Percentiles rank a stretch among this genome's conserved stretches.
phyloP scores from a whole-genome alignment of 148 eudicot species.

The Camellia japonica region DNA sequence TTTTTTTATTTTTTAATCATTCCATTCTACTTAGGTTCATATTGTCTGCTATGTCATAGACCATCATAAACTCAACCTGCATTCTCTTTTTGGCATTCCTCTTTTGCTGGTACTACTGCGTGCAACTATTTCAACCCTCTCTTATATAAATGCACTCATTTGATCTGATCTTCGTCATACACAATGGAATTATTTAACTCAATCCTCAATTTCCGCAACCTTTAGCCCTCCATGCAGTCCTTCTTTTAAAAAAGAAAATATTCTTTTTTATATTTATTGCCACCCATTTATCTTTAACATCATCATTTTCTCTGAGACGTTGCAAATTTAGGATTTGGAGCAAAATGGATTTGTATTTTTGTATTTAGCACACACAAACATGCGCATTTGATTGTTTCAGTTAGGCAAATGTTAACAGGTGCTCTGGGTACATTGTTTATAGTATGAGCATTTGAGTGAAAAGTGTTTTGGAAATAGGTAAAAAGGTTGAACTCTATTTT shows the following conservation, averaged over 20 bases:
- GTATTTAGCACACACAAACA: not conserved
- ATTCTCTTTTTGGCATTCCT: not conserved
- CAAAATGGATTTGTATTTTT: not conserved
- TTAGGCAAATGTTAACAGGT: not conserved
- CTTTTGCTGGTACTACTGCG: not conserved
- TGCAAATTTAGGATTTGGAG: not conserved
- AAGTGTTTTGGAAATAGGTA: no score
- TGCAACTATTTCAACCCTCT: not conserved
- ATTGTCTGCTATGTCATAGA: not conserved
- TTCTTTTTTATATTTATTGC: not conserved
- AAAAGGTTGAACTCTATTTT: no score
- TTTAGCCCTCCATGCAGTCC: not conserved
- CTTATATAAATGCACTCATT: constrained; percentile 3
- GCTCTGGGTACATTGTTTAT: no score
- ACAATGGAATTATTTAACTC: not conserved
- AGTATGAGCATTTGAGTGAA: no score
- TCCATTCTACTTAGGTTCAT: not conserved
- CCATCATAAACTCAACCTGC: not conserved
- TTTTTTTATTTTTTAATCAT: not conserved
- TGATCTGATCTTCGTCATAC: not conserved
- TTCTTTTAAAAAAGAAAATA: no score
- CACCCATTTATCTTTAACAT: not conserved
- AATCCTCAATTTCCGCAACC: not conserved
- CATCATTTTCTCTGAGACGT: not conserved
- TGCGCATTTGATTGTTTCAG: not conserved